Percentiles rank a stretch among this genome's conserved stretches.
phyloP scores from a whole-genome alignment of 148 eudicot species.

The Spergularia marina region DNA sequence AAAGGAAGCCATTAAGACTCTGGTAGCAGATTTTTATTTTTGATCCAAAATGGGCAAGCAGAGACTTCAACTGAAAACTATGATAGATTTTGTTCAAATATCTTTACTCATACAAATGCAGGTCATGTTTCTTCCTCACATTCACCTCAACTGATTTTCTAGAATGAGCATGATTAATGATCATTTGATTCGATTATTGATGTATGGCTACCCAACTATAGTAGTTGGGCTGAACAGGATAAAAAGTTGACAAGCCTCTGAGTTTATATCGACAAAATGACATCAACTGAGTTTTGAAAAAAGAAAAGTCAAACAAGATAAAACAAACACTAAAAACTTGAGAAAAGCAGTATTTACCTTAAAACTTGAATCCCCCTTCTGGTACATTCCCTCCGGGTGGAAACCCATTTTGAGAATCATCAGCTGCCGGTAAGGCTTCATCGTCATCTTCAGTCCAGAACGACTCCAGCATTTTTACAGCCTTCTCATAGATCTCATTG shows the following conservation, averaged over 20 bases:
- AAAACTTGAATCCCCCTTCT: slow-evolving; percentile 82
- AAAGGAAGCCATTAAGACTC: not conserved
- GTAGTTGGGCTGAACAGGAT: no score
- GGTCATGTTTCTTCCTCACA: no score
- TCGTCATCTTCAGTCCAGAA: slow-evolving; percentile 89
- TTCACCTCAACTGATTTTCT: no score
- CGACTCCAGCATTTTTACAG: slow-evolving; percentile 75
- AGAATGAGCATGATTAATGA: no score
- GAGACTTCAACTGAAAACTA: no score
- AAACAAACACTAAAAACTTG: not conserved
- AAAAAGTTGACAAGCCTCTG: not conserved
- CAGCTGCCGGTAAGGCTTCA: slow-evolving; percentile 60
- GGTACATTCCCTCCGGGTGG: slow-evolving; percentile 70
- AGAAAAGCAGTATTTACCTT: slow-evolving; percentile 35
- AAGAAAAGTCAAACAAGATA: not conserved
- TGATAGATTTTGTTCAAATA: no score
- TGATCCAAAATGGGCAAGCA: not conserved
- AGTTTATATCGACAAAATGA: no score
- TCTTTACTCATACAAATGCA: no score
- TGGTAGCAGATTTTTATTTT: not conserved
- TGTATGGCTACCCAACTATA: no score
- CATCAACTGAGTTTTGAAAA: not conserved
- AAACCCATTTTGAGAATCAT: slow-evolving; percentile 66
- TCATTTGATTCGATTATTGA: no score
- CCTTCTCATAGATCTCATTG: slow-evolving; percentile 85